A percentile compares a stretch with the other conserved stretches of the same genome.
phyloP scores from a whole-genome alignment of 2,329 filamentous ascomycete species.

The Trichoderma afroharzianum region DNA sequence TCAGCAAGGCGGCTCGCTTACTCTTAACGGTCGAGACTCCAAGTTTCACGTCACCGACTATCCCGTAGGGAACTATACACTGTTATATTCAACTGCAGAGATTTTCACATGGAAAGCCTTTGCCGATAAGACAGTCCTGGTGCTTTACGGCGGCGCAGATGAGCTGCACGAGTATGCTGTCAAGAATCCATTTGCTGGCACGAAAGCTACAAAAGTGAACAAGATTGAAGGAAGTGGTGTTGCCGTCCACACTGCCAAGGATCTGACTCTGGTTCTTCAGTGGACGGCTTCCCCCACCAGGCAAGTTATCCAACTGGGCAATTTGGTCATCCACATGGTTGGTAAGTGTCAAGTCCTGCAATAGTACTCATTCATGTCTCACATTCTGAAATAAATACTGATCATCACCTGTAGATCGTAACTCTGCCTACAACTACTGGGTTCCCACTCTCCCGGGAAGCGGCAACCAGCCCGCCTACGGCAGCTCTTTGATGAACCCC shows the following conservation, averaged over 20 bases:
- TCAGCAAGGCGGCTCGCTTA: constrained; percentile 53
- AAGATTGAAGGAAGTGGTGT: constrained; percentile 29
- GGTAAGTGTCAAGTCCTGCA: constrained; percentile 23
- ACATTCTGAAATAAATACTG: neutral
- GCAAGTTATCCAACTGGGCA: constrained; percentile 31
- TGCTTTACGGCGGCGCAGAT: constrained; percentile 60
- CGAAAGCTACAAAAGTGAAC: constrained; percentile 21
- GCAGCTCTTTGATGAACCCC: constrained; percentile 35
- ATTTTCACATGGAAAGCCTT: constrained; percentile 68
- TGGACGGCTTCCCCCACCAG: constrained; percentile 31
- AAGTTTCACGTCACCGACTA: constrained; percentile 68
- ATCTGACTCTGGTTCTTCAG: constrained; percentile 28
- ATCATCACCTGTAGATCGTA: constrained; percentile 46
- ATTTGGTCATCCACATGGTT: constrained; percentile 42
- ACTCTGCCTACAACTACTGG: constrained; percentile 68
- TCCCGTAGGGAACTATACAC: constrained; percentile 51
- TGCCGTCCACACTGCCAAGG: constrained; percentile 21
- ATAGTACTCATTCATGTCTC: neutral
- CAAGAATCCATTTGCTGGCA: constrained; percentile 12
- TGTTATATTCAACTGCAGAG: constrained; percentile 68
- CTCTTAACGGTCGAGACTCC: constrained; percentile 60
- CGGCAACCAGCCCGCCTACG: constrained; percentile 27
- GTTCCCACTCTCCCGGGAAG: constrained; percentile 50
- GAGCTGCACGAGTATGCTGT: constrained; percentile 63
- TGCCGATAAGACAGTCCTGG: constrained; percentile 53